Evolutionary conservation across 208 protist genomes (phyloP), one percentile per base, ranked within the genome.

Genomic region (Trichomonas vaginalis): DNA sequence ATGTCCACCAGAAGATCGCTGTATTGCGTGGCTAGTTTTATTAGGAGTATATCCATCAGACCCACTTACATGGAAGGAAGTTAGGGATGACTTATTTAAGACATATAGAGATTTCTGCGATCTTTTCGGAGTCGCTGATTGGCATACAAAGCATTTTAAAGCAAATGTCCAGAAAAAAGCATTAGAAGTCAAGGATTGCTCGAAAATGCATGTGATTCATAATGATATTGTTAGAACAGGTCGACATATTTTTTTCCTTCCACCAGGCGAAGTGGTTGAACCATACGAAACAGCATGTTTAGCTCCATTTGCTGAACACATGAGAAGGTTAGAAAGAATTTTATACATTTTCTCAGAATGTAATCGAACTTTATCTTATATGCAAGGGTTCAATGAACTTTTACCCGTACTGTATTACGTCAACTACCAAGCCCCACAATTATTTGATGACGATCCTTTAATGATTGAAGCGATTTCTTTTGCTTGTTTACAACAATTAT

Each of bases 1-100:
- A 39, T 92, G 86, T 92, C 86, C 86, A 9, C 17, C 86, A 27
- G 86, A 92, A 51, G 86, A 92, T 92, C 86, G 86, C 37, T 48
- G 40, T 8, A 27, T 92, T 1, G 86, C 86, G 0, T 92, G 86
- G 86, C 45, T 92, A 21, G 86, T 92, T 92, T 51, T 92, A 51
- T 51, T 51, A 15, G 45, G 45, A 14, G 32, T 92, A 51, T 92
- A 92, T 92, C 45, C 86, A 17, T 39, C 32, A 1, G 15, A 51
- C 17, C n/a, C 86, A 92, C 35, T n/a, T 2, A 32, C 48, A n/a
- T 92, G 86, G 86, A 42, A 42, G 15, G 40, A 48, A 35, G 37
- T 27, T 9, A 48, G 45, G 8, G 45, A 48, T 39, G 14, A 39
- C 9, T 39, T 48, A 56, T 48, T 49, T 3, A 27, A 9, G n/a